Conservation (phyloP, 2,329 filamentous ascomycete genomes). For the Aspergillus candidus region DNA sequence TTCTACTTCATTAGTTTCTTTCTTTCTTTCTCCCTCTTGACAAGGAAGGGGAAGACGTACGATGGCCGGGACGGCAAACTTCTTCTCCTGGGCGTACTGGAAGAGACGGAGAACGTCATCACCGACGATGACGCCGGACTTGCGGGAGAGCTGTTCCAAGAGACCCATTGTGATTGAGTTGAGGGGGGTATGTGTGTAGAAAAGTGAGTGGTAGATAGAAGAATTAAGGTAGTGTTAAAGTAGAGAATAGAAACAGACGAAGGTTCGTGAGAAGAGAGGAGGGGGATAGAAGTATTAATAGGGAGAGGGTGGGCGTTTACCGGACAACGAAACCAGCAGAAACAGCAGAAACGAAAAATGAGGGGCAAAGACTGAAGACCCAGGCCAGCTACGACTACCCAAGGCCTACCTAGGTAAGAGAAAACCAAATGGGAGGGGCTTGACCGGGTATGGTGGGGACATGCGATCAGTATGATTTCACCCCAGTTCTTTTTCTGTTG, state of each 20-base stretch:
- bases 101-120: slow-evolving; percentile 69
- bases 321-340: slow-evolving; percentile 22
- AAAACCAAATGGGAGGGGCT: slow-evolving; percentile 15
- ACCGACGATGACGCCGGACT: slow-evolving; percentile 61
- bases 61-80: slow-evolving; percentile 83
- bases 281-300: slow-evolving; percentile 3
- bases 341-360: slow-evolving; percentile 6
- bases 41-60: slow-evolving; percentile 36
- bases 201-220: slow-evolving; percentile 3
- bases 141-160: slow-evolving; percentile 54
- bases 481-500: slow-evolving; percentile 3
- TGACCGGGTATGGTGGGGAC: slow-evolving; percentile 34
- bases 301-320: slow-evolving; percentile 14
- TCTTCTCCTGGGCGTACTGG: slow-evolving; percentile 79
- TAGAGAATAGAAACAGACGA: neutral
- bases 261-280: neutral
- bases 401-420: slow-evolving; percentile 7
- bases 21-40: neutral
- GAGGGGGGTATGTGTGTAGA: slow-evolving; percentile 1
- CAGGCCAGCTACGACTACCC: too few relatives aligned
- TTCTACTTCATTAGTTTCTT: slow-evolving; percentile 47
- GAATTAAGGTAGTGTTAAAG: slow-evolving; percentile 1
- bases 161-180: slow-evolving; percentile 36
- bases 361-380: slow-evolving; percentile 1
- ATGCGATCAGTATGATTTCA: slow-evolving; percentile 34